Percentiles rank a stretch among this genome's conserved stretches.
These are phyloP conservation scores for Alectoria sarmentosa DNA, from an alignment of 495 filamentous ascomycete species.

Conservation along the genomic window DNA sequence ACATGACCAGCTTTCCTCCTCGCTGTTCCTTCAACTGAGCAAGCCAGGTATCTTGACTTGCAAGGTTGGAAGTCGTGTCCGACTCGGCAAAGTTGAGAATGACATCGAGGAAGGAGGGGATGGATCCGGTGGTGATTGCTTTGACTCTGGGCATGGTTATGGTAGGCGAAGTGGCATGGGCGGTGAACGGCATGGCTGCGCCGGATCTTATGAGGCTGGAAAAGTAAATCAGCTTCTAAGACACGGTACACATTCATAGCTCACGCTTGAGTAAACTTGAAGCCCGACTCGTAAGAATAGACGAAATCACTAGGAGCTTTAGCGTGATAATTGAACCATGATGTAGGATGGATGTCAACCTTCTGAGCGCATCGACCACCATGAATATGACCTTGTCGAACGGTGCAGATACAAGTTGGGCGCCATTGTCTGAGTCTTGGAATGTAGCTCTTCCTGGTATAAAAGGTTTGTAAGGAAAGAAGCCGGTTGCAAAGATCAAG, in stretches of 20 bases:
- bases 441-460: slow-evolving; percentile 73
- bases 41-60: slow-evolving; percentile 89
- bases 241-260: neutral
- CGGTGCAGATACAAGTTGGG: slow-evolving; percentile 46
- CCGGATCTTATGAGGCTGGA: slow-evolving; percentile 75
- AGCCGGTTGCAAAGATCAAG: slow-evolving; percentile 78
- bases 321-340: slow-evolving; percentile 18
- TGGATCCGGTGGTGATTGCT: slow-evolving; percentile 92
- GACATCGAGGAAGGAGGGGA: slow-evolving; percentile 93
- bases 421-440: slow-evolving; percentile 37
- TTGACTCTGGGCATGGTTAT: slow-evolving; percentile 98
- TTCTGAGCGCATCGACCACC: slow-evolving; percentile 92
- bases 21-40: slow-evolving; percentile 75
- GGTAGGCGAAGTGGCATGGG: slow-evolving; percentile 91
- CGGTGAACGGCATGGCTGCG: slow-evolving; percentile 84
- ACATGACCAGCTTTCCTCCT: slow-evolving; percentile 75
- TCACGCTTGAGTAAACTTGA: slow-evolving; percentile 83
- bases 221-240: slow-evolving; percentile 10
- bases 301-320: slow-evolving; percentile 76
- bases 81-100: slow-evolving; percentile 95
- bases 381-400: slow-evolving; percentile 95
- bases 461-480: slow-evolving; percentile 96
- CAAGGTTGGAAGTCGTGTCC: slow-evolving; percentile 79
- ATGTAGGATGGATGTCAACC: slow-evolving; percentile 43
- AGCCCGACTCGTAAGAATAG: slow-evolving; percentile 72